These are phyloP conservation scores for Pseudopyricularia javanii DNA, from an alignment of 2,329 filamentous ascomycete species.

Conservation along the genomic window DNA sequence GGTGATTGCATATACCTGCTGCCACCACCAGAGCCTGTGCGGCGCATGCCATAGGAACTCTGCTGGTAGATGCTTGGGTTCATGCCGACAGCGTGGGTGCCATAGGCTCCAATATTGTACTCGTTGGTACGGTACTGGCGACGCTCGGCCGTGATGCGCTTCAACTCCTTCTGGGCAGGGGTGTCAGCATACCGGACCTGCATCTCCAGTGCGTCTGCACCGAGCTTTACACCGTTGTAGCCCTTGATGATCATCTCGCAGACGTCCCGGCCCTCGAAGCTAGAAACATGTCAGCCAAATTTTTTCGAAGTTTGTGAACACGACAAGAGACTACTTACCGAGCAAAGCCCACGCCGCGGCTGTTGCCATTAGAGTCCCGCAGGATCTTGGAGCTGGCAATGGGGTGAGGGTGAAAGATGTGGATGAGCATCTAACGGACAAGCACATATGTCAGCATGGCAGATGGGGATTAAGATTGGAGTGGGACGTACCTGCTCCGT, in stretches of 20 bases:
- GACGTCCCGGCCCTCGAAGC: slow-evolving; percentile 78
- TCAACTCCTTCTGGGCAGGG: slow-evolving; percentile 89
- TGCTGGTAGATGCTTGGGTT: slow-evolving; percentile 30
- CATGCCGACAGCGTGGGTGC: slow-evolving; percentile 47
- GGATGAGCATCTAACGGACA: slow-evolving; percentile 60
- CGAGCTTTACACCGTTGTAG: slow-evolving; percentile 69
- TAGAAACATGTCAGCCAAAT: slow-evolving; percentile 20
- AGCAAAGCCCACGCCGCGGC: slow-evolving; percentile 93
- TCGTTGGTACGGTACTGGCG: slow-evolving; percentile 94
- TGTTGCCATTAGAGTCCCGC: slow-evolving; percentile 80
- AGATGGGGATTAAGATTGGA: slow-evolving; percentile 1
- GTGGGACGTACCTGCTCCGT: slow-evolving; percentile 63
- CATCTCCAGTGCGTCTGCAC: slow-evolving; percentile 69
- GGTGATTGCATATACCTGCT: background rate
- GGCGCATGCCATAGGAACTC: slow-evolving; percentile 23
- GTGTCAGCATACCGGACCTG: slow-evolving; percentile 97
- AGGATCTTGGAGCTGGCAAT: slow-evolving; percentile 93
- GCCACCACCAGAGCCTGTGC: slow-evolving; percentile 7
- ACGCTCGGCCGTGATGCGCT: slow-evolving; percentile 88
- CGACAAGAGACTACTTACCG: slow-evolving; percentile 44
- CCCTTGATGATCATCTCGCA: slow-evolving; percentile 81
- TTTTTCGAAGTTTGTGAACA: background rate
- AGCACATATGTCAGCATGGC: slow-evolving; percentile 6
- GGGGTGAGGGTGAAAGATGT: slow-evolving; percentile 66
- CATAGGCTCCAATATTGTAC: slow-evolving; percentile 68